Evolutionary conservation across 1,139 yeast species (phyloP).

Genomic region (Meyerozyma elateridarum): DNA sequence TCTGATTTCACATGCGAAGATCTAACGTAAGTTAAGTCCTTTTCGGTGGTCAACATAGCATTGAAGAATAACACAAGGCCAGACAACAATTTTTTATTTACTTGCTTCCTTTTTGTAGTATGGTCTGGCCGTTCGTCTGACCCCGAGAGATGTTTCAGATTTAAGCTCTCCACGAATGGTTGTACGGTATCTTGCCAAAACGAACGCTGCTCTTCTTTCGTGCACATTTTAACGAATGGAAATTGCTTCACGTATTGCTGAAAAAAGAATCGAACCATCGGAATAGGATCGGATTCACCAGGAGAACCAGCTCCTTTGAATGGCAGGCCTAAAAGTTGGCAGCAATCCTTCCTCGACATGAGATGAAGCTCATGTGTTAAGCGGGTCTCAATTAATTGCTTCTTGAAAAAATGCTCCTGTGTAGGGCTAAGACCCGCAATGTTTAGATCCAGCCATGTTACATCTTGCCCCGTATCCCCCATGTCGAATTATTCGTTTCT

Average conservation of each 20-base stretch:
- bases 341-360: constrained; percentile 54
- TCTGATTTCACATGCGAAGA: constrained; percentile 40
- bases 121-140: constrained; percentile 69
- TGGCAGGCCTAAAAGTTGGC: constrained; percentile 70
- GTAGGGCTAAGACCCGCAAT: constrained; percentile 39
- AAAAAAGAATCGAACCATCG: constrained; percentile 65
- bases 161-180: constrained; percentile 73
- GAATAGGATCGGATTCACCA: constrained; percentile 38
- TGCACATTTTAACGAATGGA: constrained; percentile 60
- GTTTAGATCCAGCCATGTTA: too few species aligned
- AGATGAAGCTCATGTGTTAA: constrained; percentile 56
- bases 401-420: constrained; percentile 81
- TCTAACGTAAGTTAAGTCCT: constrained; percentile 50
- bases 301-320: constrained; percentile 29
- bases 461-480: too few species aligned
- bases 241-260: constrained; percentile 57
- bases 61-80: constrained; percentile 66
- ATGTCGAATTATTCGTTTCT: too few species aligned
- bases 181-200: constrained; percentile 83
- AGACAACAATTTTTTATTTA: constrained; percentile 55
- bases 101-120: constrained; percentile 64
- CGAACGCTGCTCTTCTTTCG: constrained; percentile 41
- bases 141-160: constrained; percentile 59
- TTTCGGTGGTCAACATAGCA: constrained; percentile 64
- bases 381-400: constrained; percentile 64